Conservation (phyloP, 805 yeast species). For the Saccharomycopsis sp. region DNA sequence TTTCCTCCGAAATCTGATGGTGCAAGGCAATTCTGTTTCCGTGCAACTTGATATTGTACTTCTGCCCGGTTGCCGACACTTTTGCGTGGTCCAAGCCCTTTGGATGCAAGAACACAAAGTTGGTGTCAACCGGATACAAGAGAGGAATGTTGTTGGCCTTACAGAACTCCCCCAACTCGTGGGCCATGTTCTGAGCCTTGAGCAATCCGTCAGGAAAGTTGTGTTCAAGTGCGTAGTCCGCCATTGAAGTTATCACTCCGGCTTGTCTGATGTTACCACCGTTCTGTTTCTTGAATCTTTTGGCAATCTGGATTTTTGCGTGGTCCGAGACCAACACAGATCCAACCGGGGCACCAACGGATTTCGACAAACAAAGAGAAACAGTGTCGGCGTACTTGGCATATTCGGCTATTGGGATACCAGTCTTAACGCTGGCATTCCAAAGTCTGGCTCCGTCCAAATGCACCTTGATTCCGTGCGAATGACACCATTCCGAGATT, state of each 20-base stretch:
- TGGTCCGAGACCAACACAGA: conserved; percentile 70
- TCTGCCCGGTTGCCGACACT: conserved; percentile 45
- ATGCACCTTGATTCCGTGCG: conserved; percentile 55
- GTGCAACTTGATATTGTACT: conserved; percentile 55
- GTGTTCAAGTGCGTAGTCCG: conserved; percentile 66
- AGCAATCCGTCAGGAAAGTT: conserved; percentile 51
- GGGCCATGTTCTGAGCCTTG: conserved; percentile 45
- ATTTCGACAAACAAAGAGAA: conserved; percentile 81
- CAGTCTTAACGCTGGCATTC: conserved; percentile 79
- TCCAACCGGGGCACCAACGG: conserved; percentile 92
- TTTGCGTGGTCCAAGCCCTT: conserved; percentile 22
- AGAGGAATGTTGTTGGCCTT: conserved; percentile 45
- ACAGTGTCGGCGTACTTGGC: conserved; percentile 81
- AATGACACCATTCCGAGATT: conserved; percentile 62
- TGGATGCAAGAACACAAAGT: conserved; percentile 72
- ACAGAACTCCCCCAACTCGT: conserved; percentile 47
- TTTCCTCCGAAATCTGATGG: conserved; percentile 50
- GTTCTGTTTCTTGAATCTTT: conserved; percentile 82
- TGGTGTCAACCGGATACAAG: conserved; percentile 75
- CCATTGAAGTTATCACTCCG: conserved; percentile 79
- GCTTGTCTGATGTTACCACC: conserved; percentile 94
- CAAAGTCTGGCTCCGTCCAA: conserved; percentile 95
- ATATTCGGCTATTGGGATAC: conserved; percentile 60
- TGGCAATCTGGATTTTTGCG: conserved; percentile 57
- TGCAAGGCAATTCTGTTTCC: conserved; percentile 81